These are phyloP conservation scores for Penicilliopsis zonata DNA, from an alignment of 495 filamentous ascomycete species.

Conservation along the genomic window DNA sequence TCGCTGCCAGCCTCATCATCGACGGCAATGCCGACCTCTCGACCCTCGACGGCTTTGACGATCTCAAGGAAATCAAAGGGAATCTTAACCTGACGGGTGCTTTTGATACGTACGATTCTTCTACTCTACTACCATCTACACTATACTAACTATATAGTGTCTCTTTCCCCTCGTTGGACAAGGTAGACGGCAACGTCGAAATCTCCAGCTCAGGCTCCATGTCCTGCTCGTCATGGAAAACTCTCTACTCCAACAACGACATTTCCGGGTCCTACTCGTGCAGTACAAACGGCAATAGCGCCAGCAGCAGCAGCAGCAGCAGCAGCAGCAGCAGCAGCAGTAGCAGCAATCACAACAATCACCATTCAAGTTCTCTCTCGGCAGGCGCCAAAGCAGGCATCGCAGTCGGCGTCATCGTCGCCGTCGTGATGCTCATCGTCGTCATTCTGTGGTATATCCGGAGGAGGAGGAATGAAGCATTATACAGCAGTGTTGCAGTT, in stretches of 20 bases:
- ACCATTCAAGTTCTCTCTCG: slow-evolving; percentile 11
- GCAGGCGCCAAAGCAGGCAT: slow-evolving; percentile 21
- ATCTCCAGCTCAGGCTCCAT: slow-evolving; percentile 11
- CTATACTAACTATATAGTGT: slow-evolving; percentile 8
- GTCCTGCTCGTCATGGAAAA: slow-evolving; percentile 15
- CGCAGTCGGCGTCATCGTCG: slow-evolving; percentile 15
- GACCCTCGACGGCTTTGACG: slow-evolving; percentile 8
- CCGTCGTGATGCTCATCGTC: slow-evolving; percentile 15
- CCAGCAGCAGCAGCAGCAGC: too few species aligned
- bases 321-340: too few species aligned
- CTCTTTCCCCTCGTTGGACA: slow-evolving; percentile 13
- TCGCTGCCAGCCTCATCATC: slow-evolving; percentile 8
- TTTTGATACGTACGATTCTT: slow-evolving; percentile 13
- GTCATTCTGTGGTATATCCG: slow-evolving; percentile 7
- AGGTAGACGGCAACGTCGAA: slow-evolving; percentile 12
- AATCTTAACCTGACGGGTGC: slow-evolving; percentile 12
- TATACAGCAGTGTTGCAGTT: slow-evolving; percentile 4
- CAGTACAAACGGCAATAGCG: too few species aligned
- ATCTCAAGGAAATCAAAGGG: slow-evolving; percentile 17
- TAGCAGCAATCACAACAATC: not conserved
- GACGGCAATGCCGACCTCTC: slow-evolving; percentile 10
- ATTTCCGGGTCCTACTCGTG: slow-evolving; percentile 15
- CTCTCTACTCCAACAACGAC: too few species aligned
- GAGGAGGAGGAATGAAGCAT: not conserved
- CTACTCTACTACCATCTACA: not conserved